A percentile compares a stretch with the other conserved stretches of the same genome.
These are phyloP conservation scores for Lophiostoma macrostomum DNA, from an alignment of 495 filamentous ascomycete genomes.

Conservation along the genomic window DNA sequence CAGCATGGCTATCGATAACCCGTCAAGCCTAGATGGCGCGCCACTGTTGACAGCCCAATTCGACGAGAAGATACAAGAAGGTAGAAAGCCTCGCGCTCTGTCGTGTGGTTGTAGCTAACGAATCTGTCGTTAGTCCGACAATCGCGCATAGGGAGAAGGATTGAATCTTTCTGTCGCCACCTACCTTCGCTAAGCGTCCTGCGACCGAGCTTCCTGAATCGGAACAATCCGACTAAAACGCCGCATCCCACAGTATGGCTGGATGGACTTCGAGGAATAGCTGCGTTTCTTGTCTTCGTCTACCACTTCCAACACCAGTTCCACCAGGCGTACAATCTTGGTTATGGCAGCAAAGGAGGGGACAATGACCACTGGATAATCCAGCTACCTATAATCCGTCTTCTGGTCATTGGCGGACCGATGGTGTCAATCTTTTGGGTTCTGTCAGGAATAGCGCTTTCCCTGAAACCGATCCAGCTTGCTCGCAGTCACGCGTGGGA, in stretches of 20 bases:
- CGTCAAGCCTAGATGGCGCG: no score
- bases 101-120: no score
- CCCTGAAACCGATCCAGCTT: conserved; percentile 60
- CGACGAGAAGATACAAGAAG: no score
- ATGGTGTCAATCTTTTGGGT: conserved; percentile 76
- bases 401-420: conserved; percentile 62
- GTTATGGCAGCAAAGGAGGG: conserved; percentile 46
- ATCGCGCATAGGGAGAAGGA: no score
- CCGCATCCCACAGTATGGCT: conserved; percentile 33
- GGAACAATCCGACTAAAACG: not conserved
- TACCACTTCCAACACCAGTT: conserved; percentile 55
- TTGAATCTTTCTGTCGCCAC: no score
- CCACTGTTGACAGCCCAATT: no score
- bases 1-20: no score
- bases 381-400: conserved; percentile 62
- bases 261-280: conserved; percentile 53
- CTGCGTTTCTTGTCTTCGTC: conserved; percentile 53
- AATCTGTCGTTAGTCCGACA: no score
- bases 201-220: conserved; percentile 15
- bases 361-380: conserved; percentile 48
- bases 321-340: conserved; percentile 48
- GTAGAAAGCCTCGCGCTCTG: no score
- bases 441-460: conserved; percentile 67
- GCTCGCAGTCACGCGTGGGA: conserved; percentile 55
- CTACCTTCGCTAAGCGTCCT: no score